These are phyloP conservation scores for Anthostomella pinea DNA, from an alignment of 2,329 filamentous ascomycete species.

Conservation along the genomic window DNA sequence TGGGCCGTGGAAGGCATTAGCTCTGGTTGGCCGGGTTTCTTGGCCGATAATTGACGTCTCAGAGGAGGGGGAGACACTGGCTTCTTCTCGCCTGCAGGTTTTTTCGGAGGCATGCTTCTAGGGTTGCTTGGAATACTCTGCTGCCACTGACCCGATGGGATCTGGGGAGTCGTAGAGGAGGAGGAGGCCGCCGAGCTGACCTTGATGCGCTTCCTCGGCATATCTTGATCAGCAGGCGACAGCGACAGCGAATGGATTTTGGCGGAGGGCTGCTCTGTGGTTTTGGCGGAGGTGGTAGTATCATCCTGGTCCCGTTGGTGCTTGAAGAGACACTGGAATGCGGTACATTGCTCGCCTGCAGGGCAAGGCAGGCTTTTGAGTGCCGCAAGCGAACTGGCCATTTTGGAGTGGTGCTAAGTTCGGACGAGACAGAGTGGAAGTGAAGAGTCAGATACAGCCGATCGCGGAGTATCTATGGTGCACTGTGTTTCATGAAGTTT, in stretches of 20 bases:
- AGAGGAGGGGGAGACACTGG: not conserved
- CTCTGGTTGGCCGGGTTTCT: not conserved
- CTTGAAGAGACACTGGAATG: constrained; percentile 50
- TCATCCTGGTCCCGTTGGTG: constrained; percentile 36
- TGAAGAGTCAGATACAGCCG: not conserved
- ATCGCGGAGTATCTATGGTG: too few species aligned
- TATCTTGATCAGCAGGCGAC: constrained; percentile 11
- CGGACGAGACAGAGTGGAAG: not conserved
- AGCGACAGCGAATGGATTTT: constrained; percentile 5
- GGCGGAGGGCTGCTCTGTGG: constrained; percentile 1
- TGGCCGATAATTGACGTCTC: constrained; percentile 2
- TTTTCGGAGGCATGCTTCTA: constrained; percentile 6
- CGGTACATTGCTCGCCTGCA: constrained; percentile 45
- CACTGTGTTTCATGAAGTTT: too few species aligned
- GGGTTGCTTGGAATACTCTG: not conserved
- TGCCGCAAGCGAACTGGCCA: constrained; percentile 28
- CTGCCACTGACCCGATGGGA: too few species aligned
- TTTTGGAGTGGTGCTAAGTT: constrained; percentile 7
- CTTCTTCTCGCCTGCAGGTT: constrained; percentile 5
- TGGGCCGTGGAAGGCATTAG: not conserved
- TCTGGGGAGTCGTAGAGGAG: constrained; percentile 3
- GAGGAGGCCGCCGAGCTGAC: constrained; percentile 14
- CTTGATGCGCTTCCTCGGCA: constrained; percentile 28
- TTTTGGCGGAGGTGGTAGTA: constrained; percentile 10
- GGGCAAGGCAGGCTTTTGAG: constrained; percentile 52